phyloP scores from a whole-genome alignment of 805 yeast genomes.

The Maudiozyma saulgeensis region DNA sequence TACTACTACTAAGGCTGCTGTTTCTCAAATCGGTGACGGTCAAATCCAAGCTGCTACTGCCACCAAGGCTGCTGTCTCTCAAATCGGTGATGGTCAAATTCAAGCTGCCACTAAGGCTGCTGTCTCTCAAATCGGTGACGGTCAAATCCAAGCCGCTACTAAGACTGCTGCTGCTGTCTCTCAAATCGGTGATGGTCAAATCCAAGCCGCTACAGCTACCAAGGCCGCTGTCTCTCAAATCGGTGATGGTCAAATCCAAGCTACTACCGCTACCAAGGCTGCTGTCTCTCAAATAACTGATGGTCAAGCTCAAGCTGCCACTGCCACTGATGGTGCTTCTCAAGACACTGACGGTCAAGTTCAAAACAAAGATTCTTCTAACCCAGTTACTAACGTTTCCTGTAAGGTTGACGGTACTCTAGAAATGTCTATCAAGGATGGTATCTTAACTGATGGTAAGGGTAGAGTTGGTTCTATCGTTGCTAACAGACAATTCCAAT shows the following conservation, averaged over 20 bases:
- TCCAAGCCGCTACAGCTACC: constrained; percentile 23
- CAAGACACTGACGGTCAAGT: constrained; percentile 17
- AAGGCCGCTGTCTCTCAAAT: constrained; percentile 26
- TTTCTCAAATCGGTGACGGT: constrained; percentile 46
- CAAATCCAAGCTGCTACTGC: constrained; percentile 38
- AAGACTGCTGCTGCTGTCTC: constrained; percentile 32
- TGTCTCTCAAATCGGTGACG: constrained; percentile 36
- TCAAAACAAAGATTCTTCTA: constrained; percentile 8
- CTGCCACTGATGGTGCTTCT: constrained; percentile 28
- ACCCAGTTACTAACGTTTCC: constrained; percentile 32
- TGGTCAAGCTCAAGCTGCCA: constrained; percentile 28
- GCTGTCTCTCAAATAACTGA: constrained; percentile 16
- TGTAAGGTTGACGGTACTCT: constrained; percentile 44
- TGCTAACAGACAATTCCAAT: constrained; percentile 78
- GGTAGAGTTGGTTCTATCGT: constrained; percentile 75
- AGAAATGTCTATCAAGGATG: constrained; percentile 42
- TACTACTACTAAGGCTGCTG: constrained; percentile 26
- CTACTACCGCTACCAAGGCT: constrained; percentile 25
- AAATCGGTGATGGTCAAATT: constrained; percentile 49
- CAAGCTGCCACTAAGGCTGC: constrained; percentile 18
- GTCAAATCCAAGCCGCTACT: constrained; percentile 35
- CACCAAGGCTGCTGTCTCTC: constrained; percentile 25
- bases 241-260: constrained; percentile 10
- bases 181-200: constrained; percentile 5
- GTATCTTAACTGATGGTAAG: constrained; percentile 46